Base-by-base conservation (phyloP, 495 filamentous ascomycete genomes). In the Staphylotrichum tortipilum region DNA sequence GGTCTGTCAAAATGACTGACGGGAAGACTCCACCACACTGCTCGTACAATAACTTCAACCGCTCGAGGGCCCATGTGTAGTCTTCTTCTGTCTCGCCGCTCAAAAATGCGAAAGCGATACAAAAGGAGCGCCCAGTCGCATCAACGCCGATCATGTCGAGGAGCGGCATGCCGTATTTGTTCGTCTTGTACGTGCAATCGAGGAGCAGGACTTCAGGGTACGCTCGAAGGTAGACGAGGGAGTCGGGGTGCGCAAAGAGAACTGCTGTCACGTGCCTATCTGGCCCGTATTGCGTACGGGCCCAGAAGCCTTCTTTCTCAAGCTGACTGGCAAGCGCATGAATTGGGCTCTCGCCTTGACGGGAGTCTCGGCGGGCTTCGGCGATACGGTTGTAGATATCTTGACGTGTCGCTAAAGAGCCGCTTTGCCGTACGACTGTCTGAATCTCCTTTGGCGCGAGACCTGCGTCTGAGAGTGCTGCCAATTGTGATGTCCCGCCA, bases 321-420 rank as follows among this genome's bases (percentile, higher is more conserved):
- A 44, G 41, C 28, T 31, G 24, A 44, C 31, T 44, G 10, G 24
- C 41, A 30, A 44, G 41, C 12, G 41, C 8, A 19, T 44, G 12
- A 18, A 44, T 44, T 44, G n/a, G 24, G n/a, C 39, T 42, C 9
- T 28, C 2, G 24, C 39, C 39, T 28, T 42, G 10, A 17, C 24
- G 24, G 17, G 28, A 30, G 28, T 44, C 41, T 2, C 14, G 6
- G 28, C 41, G 41, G n/a, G n/a, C 28, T 18, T 44, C 24, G 8
- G 41, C 41, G 28, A 44, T 44, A 18, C 24, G 24, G 41, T 44
- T 44, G 22, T 44, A 44, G 41, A 44, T 31, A 19, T 44, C 41
- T 44, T 44, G 8, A 30, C 24, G 24, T 19, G 8, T 44, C 4
- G 41, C 41, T 44, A 44, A 31, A 9, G 41, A 44, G 24, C 41